Evolutionary conservation across 2,329 filamentous ascomycete species (phyloP).

Genomic region (Macrophomina phaseolina): DNA sequence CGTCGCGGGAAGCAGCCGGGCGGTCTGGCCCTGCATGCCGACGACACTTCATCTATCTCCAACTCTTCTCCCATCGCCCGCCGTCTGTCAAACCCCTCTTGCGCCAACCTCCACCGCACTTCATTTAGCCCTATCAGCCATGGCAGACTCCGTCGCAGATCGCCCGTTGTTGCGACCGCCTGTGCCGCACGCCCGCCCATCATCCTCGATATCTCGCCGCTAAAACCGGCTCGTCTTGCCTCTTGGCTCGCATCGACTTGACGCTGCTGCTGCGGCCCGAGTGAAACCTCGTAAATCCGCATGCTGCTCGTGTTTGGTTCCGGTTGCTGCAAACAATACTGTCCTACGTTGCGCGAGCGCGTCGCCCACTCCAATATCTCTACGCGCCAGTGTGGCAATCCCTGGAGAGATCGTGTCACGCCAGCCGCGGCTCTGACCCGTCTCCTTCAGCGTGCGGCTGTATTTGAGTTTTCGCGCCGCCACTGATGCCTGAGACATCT

Average conservation of each 20-base stretch:
- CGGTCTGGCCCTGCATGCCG: constrained; percentile 1
- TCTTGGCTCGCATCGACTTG: background rate
- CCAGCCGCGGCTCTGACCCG: background rate
- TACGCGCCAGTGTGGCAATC: constrained; percentile 11
- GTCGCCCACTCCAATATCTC: constrained; percentile 12
- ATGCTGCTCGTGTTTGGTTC: background rate
- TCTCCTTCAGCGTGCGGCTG: constrained; percentile 1
- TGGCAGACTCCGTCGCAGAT: background rate
- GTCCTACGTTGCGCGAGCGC: constrained; percentile 25
- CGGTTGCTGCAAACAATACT: constrained; percentile 11
- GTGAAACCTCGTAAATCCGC: background rate
- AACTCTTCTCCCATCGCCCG: constrained; percentile 6
- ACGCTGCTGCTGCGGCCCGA: background rate
- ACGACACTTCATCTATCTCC: constrained; percentile 11
- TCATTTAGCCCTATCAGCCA: constrained; percentile 5
- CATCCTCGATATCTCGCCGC: background rate
- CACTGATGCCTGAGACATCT: background rate
- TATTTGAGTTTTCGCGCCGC: constrained; percentile 7
- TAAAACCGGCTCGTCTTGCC: background rate
- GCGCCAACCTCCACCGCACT: constrained; percentile 10
- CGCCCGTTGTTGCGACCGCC: constrained; percentile 3
- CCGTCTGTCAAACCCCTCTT: constrained; percentile 13
- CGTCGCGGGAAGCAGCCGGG: constrained; percentile 6
- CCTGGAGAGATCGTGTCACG: constrained; percentile 9
- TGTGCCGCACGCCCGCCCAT: background rate